Base-by-base conservation (phyloP, 305 asterid genomes). In the Andrographis paniculata region DNA sequence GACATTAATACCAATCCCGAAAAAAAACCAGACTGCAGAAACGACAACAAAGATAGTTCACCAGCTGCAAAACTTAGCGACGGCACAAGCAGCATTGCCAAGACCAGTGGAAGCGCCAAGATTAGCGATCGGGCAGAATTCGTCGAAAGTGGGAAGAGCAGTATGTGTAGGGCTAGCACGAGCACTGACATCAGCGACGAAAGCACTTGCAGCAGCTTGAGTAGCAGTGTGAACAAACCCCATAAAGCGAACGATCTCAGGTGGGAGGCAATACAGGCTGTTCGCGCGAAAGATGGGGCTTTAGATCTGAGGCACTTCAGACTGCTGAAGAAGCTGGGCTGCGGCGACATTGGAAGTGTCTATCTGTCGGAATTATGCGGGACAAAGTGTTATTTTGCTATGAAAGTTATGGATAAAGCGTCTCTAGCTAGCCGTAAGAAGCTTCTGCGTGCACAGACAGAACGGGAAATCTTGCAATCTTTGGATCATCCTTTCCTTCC, bases 361-460 rank as follows among this genome's bases (percentile, higher is more conserved):
- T 85, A 89, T 69, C 78, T 89, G 10, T 83, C 98, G 0, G 95
- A 89, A 63, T 65, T 89, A 68, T 82, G 96, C 41, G 94, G 98
- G 24, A 86, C 96, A 1, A 86, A 74, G 69, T 78, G 95, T 66
- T 77, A 82, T 50, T 89, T 89, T 42, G 97, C 95, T 1, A 84
- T 84, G 95, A 88, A 88, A 63, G 95, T 88, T 49, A 88, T 88
- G 97, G 95, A 88, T 59, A 88, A 84, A 72, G 89, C 93, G 18
- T 72, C 88, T 2, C 62, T 88, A 31, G 94, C 84, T 11, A 72
- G 95, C 48, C 77, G 98, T 23, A 89, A 89, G 76, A 89, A 89
- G 38, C 74, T 89, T 55, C 62, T 85, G 68, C 91, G 98, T 4
- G 95, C 98, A 52, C 96, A 89, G 73, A 86, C 96, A 3, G 98